phyloP scores from a whole-genome alignment of 192 early-diverging fungal species.

The Borealophlyctis nickersoniae region DNA sequence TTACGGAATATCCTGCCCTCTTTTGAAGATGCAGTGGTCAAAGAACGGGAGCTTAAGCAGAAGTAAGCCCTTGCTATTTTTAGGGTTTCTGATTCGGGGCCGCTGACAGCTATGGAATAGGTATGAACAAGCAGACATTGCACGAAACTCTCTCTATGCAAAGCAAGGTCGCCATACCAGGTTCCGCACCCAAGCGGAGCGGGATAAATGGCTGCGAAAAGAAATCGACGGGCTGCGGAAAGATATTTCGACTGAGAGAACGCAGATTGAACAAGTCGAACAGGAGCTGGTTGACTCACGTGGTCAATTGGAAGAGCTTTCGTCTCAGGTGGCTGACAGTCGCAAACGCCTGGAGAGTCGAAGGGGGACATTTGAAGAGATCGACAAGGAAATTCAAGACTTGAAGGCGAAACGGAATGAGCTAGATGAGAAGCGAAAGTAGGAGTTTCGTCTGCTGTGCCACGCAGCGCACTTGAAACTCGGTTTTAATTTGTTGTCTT shows the following conservation, averaged over 20 bases:
- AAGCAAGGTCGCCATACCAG: slow-evolving; percentile 83
- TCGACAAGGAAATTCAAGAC: slow-evolving; percentile 38
- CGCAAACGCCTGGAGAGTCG: slow-evolving; percentile 36
- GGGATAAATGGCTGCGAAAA: slow-evolving; percentile 72
- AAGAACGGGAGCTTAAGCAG: slow-evolving; percentile 62
- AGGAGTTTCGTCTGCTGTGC: slow-evolving; percentile 19
- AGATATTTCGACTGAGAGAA: no score
- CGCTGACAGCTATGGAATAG: slow-evolving; percentile 32
- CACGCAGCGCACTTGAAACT: background rate
- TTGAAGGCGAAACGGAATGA: slow-evolving; percentile 50
- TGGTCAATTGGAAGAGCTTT: slow-evolving; percentile 25
- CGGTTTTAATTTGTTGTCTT: background rate
- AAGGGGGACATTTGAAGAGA: slow-evolving; percentile 39
- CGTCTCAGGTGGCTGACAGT: slow-evolving; percentile 30
- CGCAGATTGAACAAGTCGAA: slow-evolving; percentile 47
- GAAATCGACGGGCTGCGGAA: slow-evolving; percentile 75
- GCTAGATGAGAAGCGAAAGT: slow-evolving; percentile 71
- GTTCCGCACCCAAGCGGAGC: slow-evolving; percentile 68
- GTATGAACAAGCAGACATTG: slow-evolving; percentile 59
- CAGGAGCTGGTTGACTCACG: slow-evolving; percentile 33
- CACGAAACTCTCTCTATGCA: slow-evolving; percentile 73
- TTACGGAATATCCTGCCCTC: slow-evolving; percentile 61
- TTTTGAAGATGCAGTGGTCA: slow-evolving; percentile 55
- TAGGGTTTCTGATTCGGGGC: background rate
- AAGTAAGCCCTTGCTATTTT: slow-evolving; percentile 45